Evolutionary conservation across 1,284 basidiomycete species (phyloP).

Genomic region (Heterobasidion occidentale): DNA sequence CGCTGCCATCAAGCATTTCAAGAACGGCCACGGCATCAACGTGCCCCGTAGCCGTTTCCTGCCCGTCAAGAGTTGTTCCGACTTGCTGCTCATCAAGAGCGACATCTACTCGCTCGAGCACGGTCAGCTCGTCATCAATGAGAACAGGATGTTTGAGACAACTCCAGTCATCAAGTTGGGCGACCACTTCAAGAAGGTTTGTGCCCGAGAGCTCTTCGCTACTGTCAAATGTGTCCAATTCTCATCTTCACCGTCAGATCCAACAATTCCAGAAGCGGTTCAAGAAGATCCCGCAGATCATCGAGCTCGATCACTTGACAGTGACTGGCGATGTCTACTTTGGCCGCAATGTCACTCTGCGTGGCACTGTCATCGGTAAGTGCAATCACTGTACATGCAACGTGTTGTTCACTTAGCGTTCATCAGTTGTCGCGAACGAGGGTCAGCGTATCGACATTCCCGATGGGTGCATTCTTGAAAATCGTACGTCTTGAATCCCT

Average conservation of each 20-base stretch:
- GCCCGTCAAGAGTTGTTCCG: conserved; percentile 90
- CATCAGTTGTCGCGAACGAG: conserved; percentile 75
- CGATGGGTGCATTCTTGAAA: conserved; percentile 92
- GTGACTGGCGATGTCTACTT: conserved; percentile 97
- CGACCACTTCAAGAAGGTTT: conserved; percentile 53
- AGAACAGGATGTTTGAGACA: conserved; percentile 84
- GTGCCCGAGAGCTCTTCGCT: background rate
- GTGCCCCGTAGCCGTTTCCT: conserved; percentile 97
- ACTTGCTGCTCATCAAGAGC: conserved; percentile 92
- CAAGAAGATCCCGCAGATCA: conserved; percentile 93
- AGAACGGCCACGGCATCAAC: conserved; percentile 89
- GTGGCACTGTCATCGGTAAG: conserved; percentile 78
- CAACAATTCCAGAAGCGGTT: conserved; percentile 96
- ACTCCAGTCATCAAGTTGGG: conserved; percentile 98
- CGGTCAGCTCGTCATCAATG: conserved; percentile 90
- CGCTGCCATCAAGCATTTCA: conserved; percentile 94
- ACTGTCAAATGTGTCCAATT: too few relatives aligned
- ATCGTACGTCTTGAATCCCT: conserved; percentile 42
- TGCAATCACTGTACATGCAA: conserved; percentile 1
- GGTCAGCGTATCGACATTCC: conserved; percentile 94
- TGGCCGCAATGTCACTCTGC: conserved; percentile 85
- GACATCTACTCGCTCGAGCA: conserved; percentile 95
- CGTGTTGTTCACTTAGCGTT: background rate
- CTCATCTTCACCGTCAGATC: conserved; percentile 45
- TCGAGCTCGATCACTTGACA: conserved; percentile 94